Evolutionary conservation across 2,329 filamentous ascomycete genomes (phyloP), one percentile per base, ranked within the genome.

Genomic region (Exophiala mesophila): DNA sequence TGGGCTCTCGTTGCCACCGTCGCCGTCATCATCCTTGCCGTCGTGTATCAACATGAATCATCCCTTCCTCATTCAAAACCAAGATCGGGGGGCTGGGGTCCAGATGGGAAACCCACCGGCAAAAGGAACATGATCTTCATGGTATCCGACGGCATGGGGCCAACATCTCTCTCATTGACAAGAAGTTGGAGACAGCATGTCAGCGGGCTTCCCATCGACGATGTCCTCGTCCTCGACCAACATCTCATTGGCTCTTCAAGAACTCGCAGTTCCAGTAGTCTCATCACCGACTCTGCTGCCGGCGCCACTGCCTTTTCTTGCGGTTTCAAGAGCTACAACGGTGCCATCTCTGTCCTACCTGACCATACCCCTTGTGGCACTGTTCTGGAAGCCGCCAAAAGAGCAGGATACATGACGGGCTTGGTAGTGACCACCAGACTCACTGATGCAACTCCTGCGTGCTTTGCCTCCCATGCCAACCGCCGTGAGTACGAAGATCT

Each of bases 81-180:
- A 50, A 8, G 56, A 52, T 44, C 55, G 41, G 46, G 52, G 36
- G 54, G 57, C 33, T 67, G 64, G 64, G 62, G 62, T 8, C 59
- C 62, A 20, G 58, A 57, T 44, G 62, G 62, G 15, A 70, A 68
- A 49, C 70, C 72, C 42, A 65, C 57, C 19, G 78, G 80, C 39
- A 98, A 97, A 73, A 78, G 87, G 41, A 98, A 97, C 65, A 73
- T 98, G 39, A 83, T 98, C 57, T 97, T 98, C 72, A 98, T 98
- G 92, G 90, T 98, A 26, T 95, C 88, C 1, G 92, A 98, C 63
- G 92, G 92, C 59, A 98, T 98, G 92, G 92, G 92, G 0, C 92
- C 92, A 5, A 87, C 92, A 6, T 90, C 87, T 56, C 73, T 98
- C 40, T 85, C 84, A 18, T 66, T 98, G 61, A 95, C 92, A 5